Evolutionary conservation across 768 basidiomycete species (phyloP).

Genomic region (Mycena alexandri): DNA sequence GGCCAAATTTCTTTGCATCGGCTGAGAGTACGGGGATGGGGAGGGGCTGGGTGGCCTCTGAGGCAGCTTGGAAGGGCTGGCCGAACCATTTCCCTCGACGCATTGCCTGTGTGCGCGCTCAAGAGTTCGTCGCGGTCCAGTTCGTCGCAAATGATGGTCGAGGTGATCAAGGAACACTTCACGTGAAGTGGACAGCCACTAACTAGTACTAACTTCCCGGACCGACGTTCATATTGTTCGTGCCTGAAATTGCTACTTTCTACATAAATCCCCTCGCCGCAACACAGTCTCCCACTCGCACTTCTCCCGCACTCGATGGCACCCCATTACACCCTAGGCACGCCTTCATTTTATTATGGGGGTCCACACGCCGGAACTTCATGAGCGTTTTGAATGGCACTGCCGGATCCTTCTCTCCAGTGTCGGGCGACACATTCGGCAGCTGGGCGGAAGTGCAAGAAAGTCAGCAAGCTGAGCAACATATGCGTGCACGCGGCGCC

Average conservation of each 20-base stretch:
- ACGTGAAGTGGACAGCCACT: neutral
- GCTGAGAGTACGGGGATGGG: conserved; percentile 60
- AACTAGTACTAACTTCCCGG: too few species aligned
- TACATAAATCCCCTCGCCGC: neutral
- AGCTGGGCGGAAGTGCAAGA: conserved; percentile 66
- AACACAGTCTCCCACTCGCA: conserved; percentile 74
- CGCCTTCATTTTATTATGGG: conserved; percentile 59
- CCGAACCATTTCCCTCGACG: conserved; percentile 55
- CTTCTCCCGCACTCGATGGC: conserved; percentile 60
- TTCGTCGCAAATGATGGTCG: conserved; percentile 15
- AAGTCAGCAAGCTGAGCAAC: conserved; percentile 20
- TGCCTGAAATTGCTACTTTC: conserved; percentile 1
- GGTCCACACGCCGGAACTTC: conserved; percentile 77
- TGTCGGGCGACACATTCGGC: conserved; percentile 77
- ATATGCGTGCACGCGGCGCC: conserved; percentile 37
- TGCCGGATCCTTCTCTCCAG: conserved; percentile 75
- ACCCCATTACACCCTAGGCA: conserved; percentile 80
- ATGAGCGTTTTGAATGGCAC: conserved; percentile 83
- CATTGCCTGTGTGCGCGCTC: conserved; percentile 38
- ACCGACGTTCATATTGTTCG: neutral
- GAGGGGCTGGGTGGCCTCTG: conserved; percentile 44
- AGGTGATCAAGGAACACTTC: neutral
- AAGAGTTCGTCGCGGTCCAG: conserved; percentile 27
- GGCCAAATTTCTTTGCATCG: conserved; percentile 92
- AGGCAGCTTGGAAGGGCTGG: conserved; percentile 37